These are phyloP conservation scores for Ogataea zsoltii DNA, from an alignment of 805 yeast genomes.

Conservation along the genomic window DNA sequence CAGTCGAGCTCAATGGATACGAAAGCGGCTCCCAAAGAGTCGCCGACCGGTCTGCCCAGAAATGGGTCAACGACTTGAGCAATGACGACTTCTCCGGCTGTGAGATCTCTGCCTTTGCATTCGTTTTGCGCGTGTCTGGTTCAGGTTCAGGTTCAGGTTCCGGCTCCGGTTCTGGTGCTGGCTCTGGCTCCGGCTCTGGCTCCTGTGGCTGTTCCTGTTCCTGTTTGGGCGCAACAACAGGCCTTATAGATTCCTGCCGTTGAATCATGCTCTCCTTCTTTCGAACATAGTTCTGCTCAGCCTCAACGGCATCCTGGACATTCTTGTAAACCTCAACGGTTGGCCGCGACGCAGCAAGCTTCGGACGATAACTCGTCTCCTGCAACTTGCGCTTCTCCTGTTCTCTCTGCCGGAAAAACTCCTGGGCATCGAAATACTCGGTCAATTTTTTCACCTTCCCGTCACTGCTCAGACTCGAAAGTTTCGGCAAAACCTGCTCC, in stretches of 20 bases:
- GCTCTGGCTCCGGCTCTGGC: not conserved
- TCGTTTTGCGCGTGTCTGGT: slow-evolving; percentile 7
- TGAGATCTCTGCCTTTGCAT: slow-evolving; percentile 28
- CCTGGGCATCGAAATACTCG: slow-evolving; percentile 71
- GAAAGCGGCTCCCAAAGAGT: slow-evolving; percentile 91
- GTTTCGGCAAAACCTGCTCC: slow-evolving; percentile 19
- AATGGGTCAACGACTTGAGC: slow-evolving; percentile 79
- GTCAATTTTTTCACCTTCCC: slow-evolving; percentile 66
- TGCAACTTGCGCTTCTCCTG: slow-evolving; percentile 66
- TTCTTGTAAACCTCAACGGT: slow-evolving; percentile 88
- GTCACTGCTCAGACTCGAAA: slow-evolving; percentile 19
- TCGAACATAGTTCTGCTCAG: slow-evolving; percentile 32
- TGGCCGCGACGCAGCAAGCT: slow-evolving; percentile 76
- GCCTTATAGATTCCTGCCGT: too few species aligned
- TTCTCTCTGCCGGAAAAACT: slow-evolving; percentile 86
- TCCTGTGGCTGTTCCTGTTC: not conserved
- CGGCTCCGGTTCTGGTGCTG: slow-evolving; percentile 7
- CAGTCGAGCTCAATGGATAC: slow-evolving; percentile 77
- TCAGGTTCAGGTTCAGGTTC: not conserved
- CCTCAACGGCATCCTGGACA: slow-evolving; percentile 83
- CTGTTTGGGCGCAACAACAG: too few species aligned
- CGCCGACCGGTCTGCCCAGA: slow-evolving; percentile 98
- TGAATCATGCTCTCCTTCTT: slow-evolving; percentile 7
- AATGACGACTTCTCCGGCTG: slow-evolving; percentile 73
- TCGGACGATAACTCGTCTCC: slow-evolving; percentile 63